These are phyloP conservation scores for Sporothrix sp. DNA, from an alignment of 2,329 filamentous ascomycete species.

Conservation along the genomic window DNA sequence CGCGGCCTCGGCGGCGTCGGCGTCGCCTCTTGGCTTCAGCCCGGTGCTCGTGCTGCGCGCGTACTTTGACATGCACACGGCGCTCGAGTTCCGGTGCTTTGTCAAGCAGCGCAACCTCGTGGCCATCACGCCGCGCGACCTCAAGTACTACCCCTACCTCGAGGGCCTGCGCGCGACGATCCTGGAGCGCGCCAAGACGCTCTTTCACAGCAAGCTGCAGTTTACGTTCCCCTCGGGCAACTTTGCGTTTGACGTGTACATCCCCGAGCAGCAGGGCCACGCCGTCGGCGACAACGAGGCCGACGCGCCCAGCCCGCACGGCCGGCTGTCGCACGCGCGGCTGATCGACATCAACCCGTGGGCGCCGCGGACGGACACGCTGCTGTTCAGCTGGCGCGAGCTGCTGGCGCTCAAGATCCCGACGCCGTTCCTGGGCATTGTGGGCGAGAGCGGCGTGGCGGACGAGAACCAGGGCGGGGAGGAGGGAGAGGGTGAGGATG, in stretches of 20 bases:
- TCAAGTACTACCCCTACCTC: constrained; percentile 84
- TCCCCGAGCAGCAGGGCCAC: constrained; percentile 52
- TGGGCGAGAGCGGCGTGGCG: constrained; percentile 20
- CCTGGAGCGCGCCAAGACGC: constrained; percentile 57
- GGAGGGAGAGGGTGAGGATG: constrained; percentile 22
- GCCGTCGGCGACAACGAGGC: constrained; percentile 29
- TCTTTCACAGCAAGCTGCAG: constrained; percentile 66
- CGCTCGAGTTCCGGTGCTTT: constrained; percentile 91
- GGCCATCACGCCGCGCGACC: constrained; percentile 77
- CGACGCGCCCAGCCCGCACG: constrained; percentile 32
- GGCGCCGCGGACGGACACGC: constrained; percentile 77
- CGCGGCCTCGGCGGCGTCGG: constrained; percentile 22
- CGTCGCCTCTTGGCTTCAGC: constrained; percentile 40
- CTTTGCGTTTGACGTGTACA: constrained; percentile 88
- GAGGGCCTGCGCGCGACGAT: constrained; percentile 53
- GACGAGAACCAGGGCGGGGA: constrained; percentile 26
- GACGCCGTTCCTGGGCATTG: constrained; percentile 42
- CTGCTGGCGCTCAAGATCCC: constrained; percentile 62
- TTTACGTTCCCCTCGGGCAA: constrained; percentile 72
- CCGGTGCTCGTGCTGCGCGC: constrained; percentile 81
- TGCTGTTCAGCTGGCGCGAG: constrained; percentile 86
- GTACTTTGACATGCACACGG: constrained; percentile 79
- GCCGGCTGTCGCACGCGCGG: constrained; percentile 62
- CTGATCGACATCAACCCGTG: constrained; percentile 94
- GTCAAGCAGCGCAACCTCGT: constrained; percentile 74